phyloP scores from a whole-genome alignment of 2,329 filamentous ascomycete species.

The Fusarium xyrophilum region DNA sequence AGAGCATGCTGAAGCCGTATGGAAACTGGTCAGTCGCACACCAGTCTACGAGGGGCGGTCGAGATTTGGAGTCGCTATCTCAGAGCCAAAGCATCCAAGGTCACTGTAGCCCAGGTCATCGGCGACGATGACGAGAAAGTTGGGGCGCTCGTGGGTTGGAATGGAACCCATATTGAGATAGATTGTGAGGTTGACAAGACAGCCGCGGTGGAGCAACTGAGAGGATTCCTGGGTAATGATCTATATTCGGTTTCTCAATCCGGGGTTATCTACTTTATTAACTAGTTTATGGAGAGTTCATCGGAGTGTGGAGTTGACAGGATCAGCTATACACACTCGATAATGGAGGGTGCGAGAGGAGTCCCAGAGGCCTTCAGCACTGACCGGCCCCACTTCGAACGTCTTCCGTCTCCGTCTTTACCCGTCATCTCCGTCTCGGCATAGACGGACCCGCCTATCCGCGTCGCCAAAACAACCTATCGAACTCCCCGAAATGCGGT shows the following conservation, averaged over 20 bases:
- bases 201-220: neutral
- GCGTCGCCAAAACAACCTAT: neutral
- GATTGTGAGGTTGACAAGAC: neutral
- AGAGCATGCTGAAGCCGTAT: conserved; percentile 65
- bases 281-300: neutral
- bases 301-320: neutral
- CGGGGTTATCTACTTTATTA: neutral
- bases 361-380: neutral
- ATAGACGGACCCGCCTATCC: neutral
- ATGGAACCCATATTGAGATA: conserved; percentile 41
- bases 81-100: conserved; percentile 55
- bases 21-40: conserved; percentile 63
- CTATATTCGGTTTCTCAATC: neutral
- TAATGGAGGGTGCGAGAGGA: neutral
- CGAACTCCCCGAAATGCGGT: neutral
- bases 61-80: conserved; percentile 64
- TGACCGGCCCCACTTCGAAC: neutral
- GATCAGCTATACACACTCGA: neutral
- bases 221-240: neutral
- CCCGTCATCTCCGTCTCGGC: neutral
- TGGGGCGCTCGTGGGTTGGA: conserved; percentile 37
- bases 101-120: conserved; percentile 43
- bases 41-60: conserved; percentile 57
- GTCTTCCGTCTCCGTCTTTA: neutral
- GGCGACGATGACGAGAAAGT: conserved; percentile 42